Conservation (phyloP, 805 yeast genomes). For the Lipomyces chichibuensis region DNA sequence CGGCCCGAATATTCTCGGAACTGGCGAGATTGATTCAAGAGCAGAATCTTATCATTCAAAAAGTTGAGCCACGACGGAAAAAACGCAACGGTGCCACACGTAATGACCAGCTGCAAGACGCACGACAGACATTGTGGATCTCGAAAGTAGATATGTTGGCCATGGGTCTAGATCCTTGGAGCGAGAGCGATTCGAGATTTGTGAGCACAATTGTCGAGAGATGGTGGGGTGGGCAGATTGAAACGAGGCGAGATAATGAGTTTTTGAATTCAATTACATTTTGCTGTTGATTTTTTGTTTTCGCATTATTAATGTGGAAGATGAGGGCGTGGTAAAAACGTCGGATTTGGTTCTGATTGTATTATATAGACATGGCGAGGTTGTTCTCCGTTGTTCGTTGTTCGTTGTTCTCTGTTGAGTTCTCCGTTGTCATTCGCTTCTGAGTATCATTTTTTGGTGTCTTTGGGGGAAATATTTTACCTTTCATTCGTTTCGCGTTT, state of each 20-base stretch:
- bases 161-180: slow-evolving; percentile 63
- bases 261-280: slow-evolving; percentile 40
- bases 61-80: slow-evolving; percentile 22
- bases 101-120: not conserved
- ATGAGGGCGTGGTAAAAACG: not conserved
- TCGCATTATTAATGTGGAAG: not conserved
- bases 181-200: slow-evolving; percentile 52
- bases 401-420: not conserved
- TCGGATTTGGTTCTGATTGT: not conserved
- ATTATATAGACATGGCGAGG: not conserved
- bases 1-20: slow-evolving; percentile 34
- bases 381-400: not conserved
- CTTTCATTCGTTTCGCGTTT: not conserved
- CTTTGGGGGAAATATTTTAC: not conserved
- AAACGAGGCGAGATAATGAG: slow-evolving; percentile 37
- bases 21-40: slow-evolving; percentile 28
- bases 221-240: slow-evolving; percentile 57
- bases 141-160: slow-evolving; percentile 53
- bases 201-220: slow-evolving; percentile 48
- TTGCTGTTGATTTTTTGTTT: slow-evolving; percentile 38
- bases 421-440: not conserved
- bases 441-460: not conserved
- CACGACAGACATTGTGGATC: slow-evolving; percentile 29
- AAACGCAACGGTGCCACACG: not conserved
- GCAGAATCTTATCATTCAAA: slow-evolving; percentile 22